Base-by-base conservation (phyloP, 306 rosid genomes). In the Abrus pulchellus region DNA sequence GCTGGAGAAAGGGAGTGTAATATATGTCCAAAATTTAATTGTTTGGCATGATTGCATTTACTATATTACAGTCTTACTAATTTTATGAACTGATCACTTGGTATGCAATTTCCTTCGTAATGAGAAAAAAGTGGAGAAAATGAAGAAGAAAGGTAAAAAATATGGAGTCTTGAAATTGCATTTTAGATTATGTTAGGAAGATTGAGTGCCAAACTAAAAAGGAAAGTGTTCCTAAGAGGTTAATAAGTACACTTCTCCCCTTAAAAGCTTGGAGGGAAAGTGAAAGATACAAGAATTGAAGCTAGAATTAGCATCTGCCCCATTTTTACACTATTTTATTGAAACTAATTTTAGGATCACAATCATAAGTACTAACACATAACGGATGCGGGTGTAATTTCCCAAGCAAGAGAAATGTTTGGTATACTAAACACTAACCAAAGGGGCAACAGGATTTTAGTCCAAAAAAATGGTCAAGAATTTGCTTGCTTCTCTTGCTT, bases 71-170 rank as follows among this genome's bases (percentile, higher is more conserved):
- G 44, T 48, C 44, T 54, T 49, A 11, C 45, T 40, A 20, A 36
- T 52, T 76, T 49, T 63, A 6, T 41, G 82, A 78, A 78, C 49
- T 41, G 45, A 7, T 61, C 40, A 62, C 27, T 33, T 52, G 34
- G 57, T 34, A 12, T 82, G 65, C 34, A 82, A 59, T 57, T 52
- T 40, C 27, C 5, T 8, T 80, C 7, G 2, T 28, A 70, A 33
- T 41, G 61, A 43, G 14, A 40, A 43, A 32, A 38, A 74, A 45
- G 33, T 0, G 7, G 27, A 29, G 6, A 62, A 72, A 60, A 30
- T n/a, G 14, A 38, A 62, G 20, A 29, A 80, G 28, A 48, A 20
- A 55, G 32, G 34, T 28, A 41, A 7, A n/a, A 67, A 53, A n/a
- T 20, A 20, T 62, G n/a, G 43, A 43, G 34, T 20, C 28, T 33